phyloP scores from a whole-genome alignment of 2,329 filamentous ascomycete genomes.

The Metarhizium robertsii region DNA sequence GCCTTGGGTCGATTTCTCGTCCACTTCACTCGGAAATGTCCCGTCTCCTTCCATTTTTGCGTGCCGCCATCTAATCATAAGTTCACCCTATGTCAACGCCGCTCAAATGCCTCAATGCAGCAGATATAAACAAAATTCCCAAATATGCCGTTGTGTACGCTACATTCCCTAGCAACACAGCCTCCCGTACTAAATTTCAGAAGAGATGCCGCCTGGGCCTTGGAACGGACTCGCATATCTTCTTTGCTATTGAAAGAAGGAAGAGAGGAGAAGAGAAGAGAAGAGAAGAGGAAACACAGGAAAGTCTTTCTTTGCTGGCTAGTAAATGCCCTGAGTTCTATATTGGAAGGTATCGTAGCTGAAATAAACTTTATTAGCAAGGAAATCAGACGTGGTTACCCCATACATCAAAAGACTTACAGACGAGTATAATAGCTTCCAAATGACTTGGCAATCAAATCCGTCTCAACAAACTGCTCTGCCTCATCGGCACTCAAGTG shows the following conservation, averaged over 20 bases:
- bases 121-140: not conserved
- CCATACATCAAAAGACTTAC: constrained; percentile 36
- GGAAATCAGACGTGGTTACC: not conserved
- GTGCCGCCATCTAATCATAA: not conserved
- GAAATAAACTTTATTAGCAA: not conserved
- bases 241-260: not conserved
- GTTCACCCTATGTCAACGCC: constrained; percentile 5
- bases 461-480: constrained; percentile 70
- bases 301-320: constrained; percentile 13
- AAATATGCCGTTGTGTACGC: not conserved
- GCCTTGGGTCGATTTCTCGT: not conserved
- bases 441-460: constrained; percentile 70
- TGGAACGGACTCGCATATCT: not conserved
- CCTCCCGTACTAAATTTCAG: not conserved
- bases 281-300: not conserved
- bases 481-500: constrained; percentile 77
- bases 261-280: not conserved
- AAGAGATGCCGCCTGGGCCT: not conserved
- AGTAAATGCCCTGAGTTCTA: constrained; percentile 81
- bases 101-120: constrained; percentile 4
- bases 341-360: constrained; percentile 85
- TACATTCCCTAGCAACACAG: not conserved
- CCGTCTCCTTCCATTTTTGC: not conserved
- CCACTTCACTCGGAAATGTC: not conserved
- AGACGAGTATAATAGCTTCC: constrained; percentile 83